Conservation (phyloP, 306 rosid genomes). For the Malus asiatica region DNA sequence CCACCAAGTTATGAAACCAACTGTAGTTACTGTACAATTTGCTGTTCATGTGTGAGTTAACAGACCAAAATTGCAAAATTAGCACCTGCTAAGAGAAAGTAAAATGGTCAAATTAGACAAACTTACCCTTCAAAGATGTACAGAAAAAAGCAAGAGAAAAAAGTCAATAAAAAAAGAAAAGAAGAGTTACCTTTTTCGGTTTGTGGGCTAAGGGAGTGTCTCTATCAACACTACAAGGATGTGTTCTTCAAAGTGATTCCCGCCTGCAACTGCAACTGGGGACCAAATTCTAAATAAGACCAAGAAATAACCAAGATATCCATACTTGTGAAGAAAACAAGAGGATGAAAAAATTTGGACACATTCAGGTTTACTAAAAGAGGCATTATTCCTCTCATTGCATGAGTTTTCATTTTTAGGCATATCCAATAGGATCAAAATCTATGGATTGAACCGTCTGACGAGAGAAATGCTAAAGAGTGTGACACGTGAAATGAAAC, state of each 20-base stretch:
- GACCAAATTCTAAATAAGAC: constrained; percentile 62
- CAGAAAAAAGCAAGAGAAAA: constrained; percentile 50
- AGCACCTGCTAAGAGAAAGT: constrained; percentile 50
- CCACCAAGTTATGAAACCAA: constrained; percentile 10
- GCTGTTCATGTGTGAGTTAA: constrained; percentile 34
- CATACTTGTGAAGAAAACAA: constrained; percentile 23
- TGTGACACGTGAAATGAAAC: background rate
- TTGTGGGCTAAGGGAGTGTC: constrained; percentile 80
- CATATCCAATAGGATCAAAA: constrained; percentile 26
- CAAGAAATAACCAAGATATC: constrained; percentile 27
- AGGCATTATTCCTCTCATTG: constrained; percentile 19
- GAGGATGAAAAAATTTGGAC: constrained; percentile 24
- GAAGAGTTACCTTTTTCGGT: constrained; percentile 78
- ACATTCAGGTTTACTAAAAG: constrained; percentile 23
- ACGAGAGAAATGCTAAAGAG: constrained; percentile 2
- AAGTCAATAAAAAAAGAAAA: constrained; percentile 14
- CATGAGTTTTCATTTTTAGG: constrained; percentile 13
- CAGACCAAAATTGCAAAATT: constrained; percentile 42
- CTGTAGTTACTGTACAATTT: constrained; percentile 33
- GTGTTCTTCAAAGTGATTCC: constrained; percentile 53
- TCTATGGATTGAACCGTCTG: constrained; percentile 20
- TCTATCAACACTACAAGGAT: constrained; percentile 47
- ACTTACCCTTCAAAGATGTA: constrained; percentile 27
- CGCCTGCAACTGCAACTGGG: constrained; percentile 50
- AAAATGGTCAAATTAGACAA: constrained; percentile 48